phyloP scores from a whole-genome alignment of 441 rosid genomes.

The Manihot esculenta region DNA sequence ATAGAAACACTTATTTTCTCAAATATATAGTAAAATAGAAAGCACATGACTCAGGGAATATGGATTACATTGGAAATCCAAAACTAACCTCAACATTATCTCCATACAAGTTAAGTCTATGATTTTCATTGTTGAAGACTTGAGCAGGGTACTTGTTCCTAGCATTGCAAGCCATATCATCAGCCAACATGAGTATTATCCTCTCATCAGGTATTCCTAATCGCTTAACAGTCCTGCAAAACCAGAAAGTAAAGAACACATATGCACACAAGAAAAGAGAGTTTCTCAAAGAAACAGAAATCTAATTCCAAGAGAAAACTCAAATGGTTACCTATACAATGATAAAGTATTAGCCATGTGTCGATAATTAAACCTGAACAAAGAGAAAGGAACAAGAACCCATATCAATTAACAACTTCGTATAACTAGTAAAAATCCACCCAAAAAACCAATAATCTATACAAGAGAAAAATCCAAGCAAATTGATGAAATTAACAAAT shows the following conservation, averaged over 20 bases:
- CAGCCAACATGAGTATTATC: constrained; percentile 94
- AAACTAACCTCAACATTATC: constrained; percentile 90
- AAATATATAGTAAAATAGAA: neutral
- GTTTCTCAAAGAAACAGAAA: neutral
- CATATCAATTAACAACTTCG: constrained; percentile 18
- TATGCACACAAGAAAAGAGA: neutral
- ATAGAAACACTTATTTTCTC: neutral
- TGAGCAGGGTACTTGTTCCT: constrained; percentile 97
- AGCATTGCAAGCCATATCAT: constrained; percentile 98
- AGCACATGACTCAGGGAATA: too few species aligned
- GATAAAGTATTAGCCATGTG: constrained; percentile 98
- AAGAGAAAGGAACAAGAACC: constrained; percentile 16
- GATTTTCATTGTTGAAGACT: constrained; percentile 97
- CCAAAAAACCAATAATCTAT: neutral
- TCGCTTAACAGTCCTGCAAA: constrained; percentile 87
- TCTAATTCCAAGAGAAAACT: constrained; percentile 10
- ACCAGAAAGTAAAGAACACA: constrained; percentile 15
- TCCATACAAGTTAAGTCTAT: constrained; percentile 87
- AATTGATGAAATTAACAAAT: neutral
- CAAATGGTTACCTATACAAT: constrained; percentile 62
- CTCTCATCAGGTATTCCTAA: constrained; percentile 96
- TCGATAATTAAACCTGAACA: constrained; percentile 89
- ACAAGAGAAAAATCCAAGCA: neutral
- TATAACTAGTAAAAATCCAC: constrained; percentile 2
- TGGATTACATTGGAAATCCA: constrained; percentile 9